Evolutionary conservation across 2,329 filamentous ascomycete species (phyloP), one percentile per base, ranked within the genome.

Genomic region (Trichoderma breve): DNA sequence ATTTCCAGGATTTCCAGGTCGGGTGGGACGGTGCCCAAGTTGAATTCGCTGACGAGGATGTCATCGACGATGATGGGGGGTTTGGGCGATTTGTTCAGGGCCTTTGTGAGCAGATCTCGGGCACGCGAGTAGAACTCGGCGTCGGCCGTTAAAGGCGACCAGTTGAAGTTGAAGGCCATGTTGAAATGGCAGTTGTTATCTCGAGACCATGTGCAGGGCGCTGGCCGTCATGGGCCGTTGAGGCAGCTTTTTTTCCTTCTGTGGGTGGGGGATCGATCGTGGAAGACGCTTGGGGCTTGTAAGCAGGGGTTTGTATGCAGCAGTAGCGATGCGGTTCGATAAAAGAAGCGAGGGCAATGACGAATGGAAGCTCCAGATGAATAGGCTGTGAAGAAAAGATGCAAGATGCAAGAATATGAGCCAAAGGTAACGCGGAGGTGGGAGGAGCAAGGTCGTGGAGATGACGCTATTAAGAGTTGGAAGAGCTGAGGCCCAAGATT

Each of bases 151-250:
- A 99, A 88, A 80, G 96, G 96, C 89, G 94, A 97, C 96, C 96
- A 99, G 93, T 98, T 98, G 93, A 99, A 99, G 87, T 98, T 98
- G 92, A 99, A 99, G 77, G 96, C 96, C 96, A 99, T 99, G 83
- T 84, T 87, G 83, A 84, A 83, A 84, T 84, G 83, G 83, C 84
- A 74, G 75, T 79, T 75, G 78, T 76, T 69, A 76, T 76, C 76
- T 78, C 77, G 77, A 74, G 73, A 79, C 76, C 81, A 83, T 83
- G 76, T 73, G 74, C 57, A 36, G 66, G 73, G 72, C 57, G 67
- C 75, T 73, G 75, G 69, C 76, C 77, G 74, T 67, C 68, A 24
- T 21, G 51, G 68, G 72, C 68, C 72, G 57, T 18, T 4, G 69
- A 63, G 63, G 69, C 69, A 66, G 53, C 47, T 34, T n/a, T 55